These are phyloP conservation scores for Cucumis hystrix DNA, from an alignment of 306 rosid genomes.

Conservation along the genomic window DNA sequence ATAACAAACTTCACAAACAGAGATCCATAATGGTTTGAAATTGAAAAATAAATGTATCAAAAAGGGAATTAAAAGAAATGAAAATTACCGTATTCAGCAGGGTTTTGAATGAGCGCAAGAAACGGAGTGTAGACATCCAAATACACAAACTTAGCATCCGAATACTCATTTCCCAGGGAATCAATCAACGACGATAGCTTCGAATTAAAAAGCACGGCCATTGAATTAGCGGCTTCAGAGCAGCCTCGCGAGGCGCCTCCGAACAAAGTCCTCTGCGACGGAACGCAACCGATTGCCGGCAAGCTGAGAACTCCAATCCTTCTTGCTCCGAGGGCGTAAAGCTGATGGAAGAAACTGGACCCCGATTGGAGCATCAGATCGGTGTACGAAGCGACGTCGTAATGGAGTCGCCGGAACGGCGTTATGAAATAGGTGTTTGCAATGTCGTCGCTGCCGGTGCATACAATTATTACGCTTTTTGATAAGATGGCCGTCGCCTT, in stretches of 20 bases:
- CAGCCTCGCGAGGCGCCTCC: constrained; percentile 38
- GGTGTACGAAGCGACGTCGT: constrained; percentile 37
- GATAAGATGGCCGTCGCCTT: constrained; percentile 20
- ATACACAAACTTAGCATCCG: constrained; percentile 44
- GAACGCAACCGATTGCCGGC: constrained; percentile 54
- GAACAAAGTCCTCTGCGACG: constrained; percentile 44
- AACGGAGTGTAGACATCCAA: constrained; percentile 35
- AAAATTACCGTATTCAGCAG: constrained; percentile 35
- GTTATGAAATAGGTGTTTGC: constrained; percentile 38
- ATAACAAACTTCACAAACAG: too few species aligned
- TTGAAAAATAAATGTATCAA: not conserved
- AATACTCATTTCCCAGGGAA: constrained; percentile 15
- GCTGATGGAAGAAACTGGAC: constrained; percentile 37
- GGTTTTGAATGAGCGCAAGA: constrained; percentile 28
- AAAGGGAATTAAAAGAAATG: not conserved
- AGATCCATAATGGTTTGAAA: not conserved
- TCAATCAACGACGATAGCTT: constrained; percentile 28
- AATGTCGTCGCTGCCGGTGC: constrained; percentile 51
- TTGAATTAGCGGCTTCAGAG: constrained; percentile 27
- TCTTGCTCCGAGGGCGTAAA: constrained; percentile 54
- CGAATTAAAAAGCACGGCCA: constrained; percentile 47
- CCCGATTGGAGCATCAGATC: constrained; percentile 44
- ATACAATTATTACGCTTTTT: constrained; percentile 38
- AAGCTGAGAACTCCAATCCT: constrained; percentile 40
- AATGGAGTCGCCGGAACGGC: constrained; percentile 22